A percentile compares a stretch with the other conserved stretches of the same genome.
These are phyloP conservation scores for Mariannaea elegans DNA, from an alignment of 2,329 filamentous ascomycete species.

Conservation along the genomic window DNA sequence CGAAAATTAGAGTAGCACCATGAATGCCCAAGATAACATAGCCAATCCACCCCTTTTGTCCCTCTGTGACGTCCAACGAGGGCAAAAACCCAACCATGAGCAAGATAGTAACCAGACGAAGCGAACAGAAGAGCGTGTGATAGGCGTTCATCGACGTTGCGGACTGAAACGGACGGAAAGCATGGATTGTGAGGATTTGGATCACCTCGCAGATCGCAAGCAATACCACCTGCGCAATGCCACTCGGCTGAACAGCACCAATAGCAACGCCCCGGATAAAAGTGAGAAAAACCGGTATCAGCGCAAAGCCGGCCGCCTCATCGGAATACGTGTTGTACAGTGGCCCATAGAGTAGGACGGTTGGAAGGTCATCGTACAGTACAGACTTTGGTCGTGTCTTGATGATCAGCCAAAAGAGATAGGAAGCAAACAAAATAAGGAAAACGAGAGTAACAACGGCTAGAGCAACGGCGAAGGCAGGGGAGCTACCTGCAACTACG, in stretches of 20 bases:
- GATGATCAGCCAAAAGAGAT: constrained; percentile 84
- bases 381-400: constrained; percentile 83
- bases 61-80: constrained; percentile 79
- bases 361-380: constrained; percentile 92
- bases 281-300: constrained; percentile 86
- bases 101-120: constrained; percentile 79
- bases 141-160: constrained; percentile 98
- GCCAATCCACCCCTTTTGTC: constrained; percentile 91
- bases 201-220: constrained; percentile 95
- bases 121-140: constrained; percentile 81
- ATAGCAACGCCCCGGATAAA: constrained; percentile 89
- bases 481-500: constrained; percentile 75
- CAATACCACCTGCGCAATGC: constrained; percentile 90
- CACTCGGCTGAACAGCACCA: constrained; percentile 90
- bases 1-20: constrained; percentile 84
- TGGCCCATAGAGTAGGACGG: constrained; percentile 87
- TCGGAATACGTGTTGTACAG: constrained; percentile 98
- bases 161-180: constrained; percentile 88
- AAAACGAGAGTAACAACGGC: constrained; percentile 79
- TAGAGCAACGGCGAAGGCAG: constrained; percentile 75
- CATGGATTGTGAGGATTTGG: constrained; percentile 84
- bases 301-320: constrained; percentile 87
- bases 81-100: constrained; percentile 87
- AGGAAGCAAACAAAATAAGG: constrained; percentile 77
- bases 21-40: constrained; percentile 91